Evolutionary conservation across 2,329 filamentous ascomycete genomes (phyloP).

Genomic region (Calycina marina): DNA sequence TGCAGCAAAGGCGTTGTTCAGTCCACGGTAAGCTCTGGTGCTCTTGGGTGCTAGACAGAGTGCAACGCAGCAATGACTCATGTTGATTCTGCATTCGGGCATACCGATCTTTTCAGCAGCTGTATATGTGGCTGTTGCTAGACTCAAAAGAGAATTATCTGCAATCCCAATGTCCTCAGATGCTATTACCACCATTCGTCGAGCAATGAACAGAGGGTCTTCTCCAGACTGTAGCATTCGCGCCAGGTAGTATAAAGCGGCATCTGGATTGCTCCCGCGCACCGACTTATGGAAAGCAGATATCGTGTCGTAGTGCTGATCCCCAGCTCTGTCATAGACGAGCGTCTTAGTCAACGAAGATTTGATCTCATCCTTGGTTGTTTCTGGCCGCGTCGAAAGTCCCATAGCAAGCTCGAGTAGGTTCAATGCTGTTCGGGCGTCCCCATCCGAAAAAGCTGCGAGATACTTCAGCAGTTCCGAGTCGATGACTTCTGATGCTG

Average conservation of each 20-base stretch:
- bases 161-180: conserved; percentile 88
- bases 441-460: conserved; percentile 76
- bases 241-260: conserved; percentile 83
- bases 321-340: conserved; percentile 86
- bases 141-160: conserved; percentile 66
- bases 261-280: conserved; percentile 73
- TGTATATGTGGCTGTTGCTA: conserved; percentile 75
- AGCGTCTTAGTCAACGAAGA: conserved; percentile 75
- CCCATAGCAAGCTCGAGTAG: conserved; percentile 80
- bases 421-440: conserved; percentile 85
- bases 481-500: conserved; percentile 48
- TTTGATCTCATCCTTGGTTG: conserved; percentile 68
- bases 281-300: conserved; percentile 95
- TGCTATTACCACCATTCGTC: conserved; percentile 86
- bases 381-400: conserved; percentile 46
- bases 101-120: conserved; percentile 89
- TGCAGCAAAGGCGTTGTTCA: conserved; percentile 68
- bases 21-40: conserved; percentile 68
- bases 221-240: conserved; percentile 94
- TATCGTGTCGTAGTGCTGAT: conserved; percentile 96
- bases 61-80: conserved; percentile 77
- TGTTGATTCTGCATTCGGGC: conserved; percentile 84
- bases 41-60: conserved; percentile 72
- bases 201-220: conserved; percentile 82
- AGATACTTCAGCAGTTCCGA: conserved; percentile 68